phyloP scores from a whole-genome alignment of 768 basidiomycete genomes.

The Tulasnella sp. region DNA sequence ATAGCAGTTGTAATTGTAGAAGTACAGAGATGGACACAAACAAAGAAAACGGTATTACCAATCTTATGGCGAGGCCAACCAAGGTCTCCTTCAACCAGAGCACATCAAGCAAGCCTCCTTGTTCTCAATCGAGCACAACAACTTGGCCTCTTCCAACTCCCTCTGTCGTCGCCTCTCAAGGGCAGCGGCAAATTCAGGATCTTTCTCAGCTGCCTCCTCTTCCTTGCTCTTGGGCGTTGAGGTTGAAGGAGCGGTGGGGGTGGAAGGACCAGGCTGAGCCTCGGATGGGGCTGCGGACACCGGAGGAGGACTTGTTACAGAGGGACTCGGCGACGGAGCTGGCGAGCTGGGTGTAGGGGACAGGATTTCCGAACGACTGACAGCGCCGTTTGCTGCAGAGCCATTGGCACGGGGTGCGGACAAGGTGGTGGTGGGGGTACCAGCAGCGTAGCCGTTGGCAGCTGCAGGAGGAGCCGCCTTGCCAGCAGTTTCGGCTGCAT shows the following conservation, averaged over 20 bases:
- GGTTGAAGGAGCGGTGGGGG: background rate
- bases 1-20: background rate
- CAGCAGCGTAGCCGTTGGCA: background rate
- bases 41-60: background rate
- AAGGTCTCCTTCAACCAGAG: constrained; percentile 36
- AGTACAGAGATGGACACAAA: background rate
- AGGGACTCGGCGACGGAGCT: background rate
- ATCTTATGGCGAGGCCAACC: background rate
- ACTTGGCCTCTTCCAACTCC: constrained; percentile 71
- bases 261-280: constrained; percentile 13
- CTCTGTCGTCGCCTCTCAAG: constrained; percentile 59
- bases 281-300: constrained; percentile 14
- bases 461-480: background rate
- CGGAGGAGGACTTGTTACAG: constrained; percentile 15
- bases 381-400: constrained; percentile 31
- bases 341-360: constrained; percentile 25
- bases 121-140: constrained; percentile 82
- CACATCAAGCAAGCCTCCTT: constrained; percentile 94
- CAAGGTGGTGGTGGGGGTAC: background rate
- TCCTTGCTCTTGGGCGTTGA: constrained; percentile 35
- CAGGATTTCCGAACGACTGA: constrained; percentile 25
- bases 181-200: constrained; percentile 75
- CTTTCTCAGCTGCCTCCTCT: constrained; percentile 43
- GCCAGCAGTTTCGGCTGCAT: constrained; percentile 4
- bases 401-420: background rate